Conservation (phyloP, 2,329 filamentous ascomycete species). For the Stromatinia cepivora region DNA sequence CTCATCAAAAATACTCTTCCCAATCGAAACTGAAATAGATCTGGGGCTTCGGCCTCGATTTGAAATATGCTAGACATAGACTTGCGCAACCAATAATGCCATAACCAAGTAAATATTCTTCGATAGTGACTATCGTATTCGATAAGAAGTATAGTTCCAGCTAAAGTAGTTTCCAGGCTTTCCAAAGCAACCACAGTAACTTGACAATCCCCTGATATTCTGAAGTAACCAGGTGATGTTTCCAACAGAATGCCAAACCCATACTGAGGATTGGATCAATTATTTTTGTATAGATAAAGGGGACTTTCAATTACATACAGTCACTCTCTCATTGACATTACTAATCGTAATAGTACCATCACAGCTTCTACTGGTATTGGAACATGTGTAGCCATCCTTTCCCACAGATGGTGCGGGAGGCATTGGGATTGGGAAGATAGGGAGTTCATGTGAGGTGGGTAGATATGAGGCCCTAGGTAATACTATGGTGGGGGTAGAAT, state of each 20-base stretch:
- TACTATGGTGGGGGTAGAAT: neutral
- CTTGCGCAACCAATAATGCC: neutral
- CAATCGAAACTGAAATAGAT: neutral
- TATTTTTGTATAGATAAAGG: neutral
- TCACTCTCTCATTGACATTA: neutral
- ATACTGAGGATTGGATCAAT: too few species aligned
- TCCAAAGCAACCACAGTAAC: neutral
- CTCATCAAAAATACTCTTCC: neutral
- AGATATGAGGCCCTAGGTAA: neutral
- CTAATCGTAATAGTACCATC: neutral
- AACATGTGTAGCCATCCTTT: neutral
- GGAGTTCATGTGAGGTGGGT: neutral
- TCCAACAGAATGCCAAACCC: neutral
- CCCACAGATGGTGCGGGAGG: neutral
- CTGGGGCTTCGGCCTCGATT: neutral
- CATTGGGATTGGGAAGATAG: neutral
- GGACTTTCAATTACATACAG: constrained; percentile 3
- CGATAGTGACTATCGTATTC: neutral
- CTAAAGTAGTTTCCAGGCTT: neutral
- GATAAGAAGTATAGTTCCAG: neutral
- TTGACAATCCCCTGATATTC: neutral
- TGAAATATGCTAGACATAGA: neutral
- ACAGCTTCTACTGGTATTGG: neutral
- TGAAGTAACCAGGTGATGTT: neutral
- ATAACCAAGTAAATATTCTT: constrained; percentile 2